Percentiles rank a stretch among this genome's conserved stretches.
Conservation (phyloP, 2,329 filamentous ascomycete species). For the Fusarium liriodendri region DNA sequence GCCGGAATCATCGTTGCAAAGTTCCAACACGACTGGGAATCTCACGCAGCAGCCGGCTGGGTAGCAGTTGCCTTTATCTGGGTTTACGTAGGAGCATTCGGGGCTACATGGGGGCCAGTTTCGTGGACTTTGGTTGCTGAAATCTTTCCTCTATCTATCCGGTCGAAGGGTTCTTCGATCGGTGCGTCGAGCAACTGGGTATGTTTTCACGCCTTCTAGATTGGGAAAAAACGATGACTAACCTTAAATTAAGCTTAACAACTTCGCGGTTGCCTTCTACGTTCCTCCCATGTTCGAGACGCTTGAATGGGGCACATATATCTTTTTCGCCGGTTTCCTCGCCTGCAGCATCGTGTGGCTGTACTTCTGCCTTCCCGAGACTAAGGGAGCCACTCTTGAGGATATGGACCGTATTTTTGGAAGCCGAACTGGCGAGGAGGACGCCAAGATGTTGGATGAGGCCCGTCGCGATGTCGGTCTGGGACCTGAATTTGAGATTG, state of each 20-base stretch:
- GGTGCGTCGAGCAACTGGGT: slow-evolving; percentile 56
- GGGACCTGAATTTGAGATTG: slow-evolving; percentile 24
- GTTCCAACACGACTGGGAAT: slow-evolving; percentile 39
- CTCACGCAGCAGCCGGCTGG: slow-evolving; percentile 53
- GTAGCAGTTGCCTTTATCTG: slow-evolving; percentile 50
- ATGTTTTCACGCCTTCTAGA: neutral
- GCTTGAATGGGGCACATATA: slow-evolving; percentile 63
- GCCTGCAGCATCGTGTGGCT: slow-evolving; percentile 60
- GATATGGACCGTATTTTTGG: slow-evolving; percentile 65
- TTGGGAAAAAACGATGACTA: neutral
- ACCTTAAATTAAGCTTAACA: slow-evolving; percentile 45
- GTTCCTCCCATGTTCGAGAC: slow-evolving; percentile 53
- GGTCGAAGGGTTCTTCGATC: slow-evolving; percentile 57
- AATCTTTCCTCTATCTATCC: slow-evolving; percentile 58
- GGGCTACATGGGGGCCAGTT: slow-evolving; percentile 58
- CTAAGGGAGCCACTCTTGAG: slow-evolving; percentile 65
- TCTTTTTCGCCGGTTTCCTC: slow-evolving; percentile 66
- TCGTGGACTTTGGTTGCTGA: slow-evolving; percentile 62
- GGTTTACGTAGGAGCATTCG: slow-evolving; percentile 64
- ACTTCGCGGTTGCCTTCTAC: slow-evolving; percentile 60
- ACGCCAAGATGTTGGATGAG: slow-evolving; percentile 34
- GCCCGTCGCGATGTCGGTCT: slow-evolving; percentile 39
- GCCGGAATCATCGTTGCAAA: slow-evolving; percentile 35
- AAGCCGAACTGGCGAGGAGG: slow-evolving; percentile 48
- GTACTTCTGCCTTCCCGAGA: slow-evolving; percentile 65